These are phyloP conservation scores for Diaporthe sp. DNA, from an alignment of 2,329 filamentous ascomycete species.

Conservation along the genomic window DNA sequence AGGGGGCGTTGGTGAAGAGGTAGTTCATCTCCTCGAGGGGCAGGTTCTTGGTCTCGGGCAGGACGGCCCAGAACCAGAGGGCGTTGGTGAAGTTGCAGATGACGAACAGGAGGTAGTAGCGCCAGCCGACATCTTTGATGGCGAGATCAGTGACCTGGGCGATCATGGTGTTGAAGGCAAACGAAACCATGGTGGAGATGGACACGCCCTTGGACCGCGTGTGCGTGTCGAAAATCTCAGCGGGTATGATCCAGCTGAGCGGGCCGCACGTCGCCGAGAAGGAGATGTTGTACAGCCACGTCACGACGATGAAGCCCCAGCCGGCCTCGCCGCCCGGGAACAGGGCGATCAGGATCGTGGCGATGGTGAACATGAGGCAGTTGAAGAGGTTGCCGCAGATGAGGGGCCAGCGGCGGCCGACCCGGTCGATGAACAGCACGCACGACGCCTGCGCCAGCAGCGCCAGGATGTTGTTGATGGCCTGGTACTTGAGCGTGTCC, in stretches of 20 bases:
- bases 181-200: slow-evolving; percentile 79
- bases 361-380: slow-evolving; percentile 79
- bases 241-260: slow-evolving; percentile 70
- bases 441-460: slow-evolving; percentile 77
- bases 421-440: slow-evolving; percentile 76
- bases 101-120: slow-evolving; percentile 63
- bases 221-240: slow-evolving; percentile 83
- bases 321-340: slow-evolving; percentile 63
- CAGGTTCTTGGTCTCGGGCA: slow-evolving; percentile 73
- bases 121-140: slow-evolving; percentile 58
- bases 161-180: slow-evolving; percentile 73
- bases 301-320: slow-evolving; percentile 82
- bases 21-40: slow-evolving; percentile 76
- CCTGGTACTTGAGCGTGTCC: slow-evolving; percentile 80
- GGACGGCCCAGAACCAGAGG: slow-evolving; percentile 67
- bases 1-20: slow-evolving; percentile 71
- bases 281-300: slow-evolving; percentile 85
- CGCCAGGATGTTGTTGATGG: slow-evolving; percentile 79
- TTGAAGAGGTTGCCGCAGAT: slow-evolving; percentile 81
- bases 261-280: slow-evolving; percentile 80
- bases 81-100: slow-evolving; percentile 68
- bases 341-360: slow-evolving; percentile 61
- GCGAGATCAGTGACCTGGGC: slow-evolving; percentile 60
- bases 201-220: slow-evolving; percentile 81
- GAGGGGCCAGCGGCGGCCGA: slow-evolving; percentile 79